Conservation (phyloP, 768 basidiomycete species). For the Tylopilus rubrobrunneus region DNA sequence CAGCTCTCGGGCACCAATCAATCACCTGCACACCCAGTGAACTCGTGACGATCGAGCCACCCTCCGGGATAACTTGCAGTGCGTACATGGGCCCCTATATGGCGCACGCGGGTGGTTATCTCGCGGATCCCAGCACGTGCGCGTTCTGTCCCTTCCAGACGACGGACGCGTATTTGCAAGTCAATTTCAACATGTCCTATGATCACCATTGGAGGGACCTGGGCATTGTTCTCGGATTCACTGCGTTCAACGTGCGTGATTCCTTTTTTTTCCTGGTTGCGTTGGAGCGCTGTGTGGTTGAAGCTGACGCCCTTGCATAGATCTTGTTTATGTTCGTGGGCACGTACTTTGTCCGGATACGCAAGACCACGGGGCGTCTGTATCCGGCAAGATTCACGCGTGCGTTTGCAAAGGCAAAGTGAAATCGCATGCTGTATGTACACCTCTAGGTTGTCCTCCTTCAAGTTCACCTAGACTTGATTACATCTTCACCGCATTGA, state of each 20-base stretch:
- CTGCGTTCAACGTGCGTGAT: conserved; percentile 42
- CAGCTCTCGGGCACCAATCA: conserved; percentile 39
- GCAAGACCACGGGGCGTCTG: not conserved
- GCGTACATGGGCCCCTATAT: conserved; percentile 53
- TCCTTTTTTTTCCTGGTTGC: too few species aligned
- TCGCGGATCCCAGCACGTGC: conserved; percentile 52
- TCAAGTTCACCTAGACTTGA: too few species aligned
- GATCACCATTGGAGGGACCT: conserved; percentile 10
- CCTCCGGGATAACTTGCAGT: conserved; percentile 49
- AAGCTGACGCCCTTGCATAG: conserved; percentile 10
- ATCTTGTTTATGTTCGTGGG: conserved; percentile 25
- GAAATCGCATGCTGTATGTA: not conserved
- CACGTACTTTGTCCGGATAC: conserved; percentile 32
- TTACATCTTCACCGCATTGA: too few species aligned
- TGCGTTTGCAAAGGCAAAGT: not conserved
- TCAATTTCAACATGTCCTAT: conserved; percentile 4
- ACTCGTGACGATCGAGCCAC: conserved; percentile 49
- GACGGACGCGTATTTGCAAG: conserved; percentile 36
- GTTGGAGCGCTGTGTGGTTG: not conserved
- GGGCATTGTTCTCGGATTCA: conserved; percentile 5
- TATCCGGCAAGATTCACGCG: not conserved
- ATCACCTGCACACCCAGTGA: conserved; percentile 52
- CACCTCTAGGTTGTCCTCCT: too few species aligned
- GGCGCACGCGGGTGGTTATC: conserved; percentile 47
- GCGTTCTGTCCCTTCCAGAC: conserved; percentile 50